These are phyloP conservation scores for Cordyceps sp. DNA, from an alignment of 2,329 filamentous ascomycete genomes.

Conservation along the genomic window DNA sequence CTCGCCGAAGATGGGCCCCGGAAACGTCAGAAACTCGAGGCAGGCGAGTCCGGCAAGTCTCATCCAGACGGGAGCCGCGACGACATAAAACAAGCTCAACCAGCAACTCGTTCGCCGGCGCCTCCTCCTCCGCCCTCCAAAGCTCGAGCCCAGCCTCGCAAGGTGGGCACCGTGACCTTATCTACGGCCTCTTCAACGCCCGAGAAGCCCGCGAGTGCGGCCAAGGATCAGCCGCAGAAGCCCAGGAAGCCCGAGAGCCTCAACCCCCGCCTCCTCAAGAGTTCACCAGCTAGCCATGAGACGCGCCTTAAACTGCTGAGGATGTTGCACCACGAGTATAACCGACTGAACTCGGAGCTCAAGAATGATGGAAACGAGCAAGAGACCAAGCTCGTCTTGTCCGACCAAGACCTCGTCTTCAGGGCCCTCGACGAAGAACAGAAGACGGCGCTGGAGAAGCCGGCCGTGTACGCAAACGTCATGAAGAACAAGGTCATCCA, in stretches of 20 bases:
- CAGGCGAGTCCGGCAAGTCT: not conserved
- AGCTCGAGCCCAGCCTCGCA: not conserved
- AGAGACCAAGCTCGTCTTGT: conserved; percentile 36
- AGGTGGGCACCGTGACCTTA: not conserved
- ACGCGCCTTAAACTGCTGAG: conserved; percentile 41
- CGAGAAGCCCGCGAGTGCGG: not conserved
- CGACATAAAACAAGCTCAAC: too few species aligned
- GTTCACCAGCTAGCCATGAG: conserved; percentile 38
- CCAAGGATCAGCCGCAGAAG: conserved; percentile 2
- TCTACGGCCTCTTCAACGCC: not conserved
- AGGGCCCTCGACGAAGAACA: conserved; percentile 66
- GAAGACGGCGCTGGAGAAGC: conserved; percentile 47
- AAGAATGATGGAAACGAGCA: conserved; percentile 30
- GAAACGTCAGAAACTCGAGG: conserved; percentile 13
- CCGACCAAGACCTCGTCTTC: conserved; percentile 50
- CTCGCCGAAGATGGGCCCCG: conserved; percentile 10
- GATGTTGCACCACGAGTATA: conserved; percentile 47
- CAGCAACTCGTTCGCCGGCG: conserved; percentile 6
- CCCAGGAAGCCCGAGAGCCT: conserved; percentile 31
- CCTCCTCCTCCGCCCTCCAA: conserved; percentile 15
- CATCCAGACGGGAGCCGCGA: not conserved
- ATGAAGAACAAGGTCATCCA: conserved; percentile 67
- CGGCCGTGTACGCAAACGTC: conserved; percentile 62
- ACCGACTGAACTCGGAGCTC: conserved; percentile 49
- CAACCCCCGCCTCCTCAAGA: conserved; percentile 49